Percentiles rank a stretch among this genome's conserved stretches.
phyloP scores from a whole-genome alignment of 1,139 yeast species.

The Diutina ranongensis region DNA sequence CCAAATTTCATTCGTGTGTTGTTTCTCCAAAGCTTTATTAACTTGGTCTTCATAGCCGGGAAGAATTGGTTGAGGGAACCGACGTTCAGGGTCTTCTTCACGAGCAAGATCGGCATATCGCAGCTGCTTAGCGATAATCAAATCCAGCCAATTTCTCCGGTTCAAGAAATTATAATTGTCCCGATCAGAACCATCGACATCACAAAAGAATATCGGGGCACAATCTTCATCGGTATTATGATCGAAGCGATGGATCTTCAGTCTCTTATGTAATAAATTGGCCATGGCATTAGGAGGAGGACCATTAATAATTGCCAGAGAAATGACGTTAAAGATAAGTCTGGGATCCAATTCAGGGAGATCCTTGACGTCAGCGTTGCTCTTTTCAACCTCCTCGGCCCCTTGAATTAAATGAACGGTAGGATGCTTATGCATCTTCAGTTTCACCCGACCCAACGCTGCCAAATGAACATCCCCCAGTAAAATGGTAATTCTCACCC shows the following conservation, averaged over 20 bases:
- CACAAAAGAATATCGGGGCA: conserved; percentile 54
- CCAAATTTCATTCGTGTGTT: conserved; percentile 14
- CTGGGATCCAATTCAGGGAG: conserved; percentile 62
- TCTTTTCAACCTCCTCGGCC: conserved; percentile 17
- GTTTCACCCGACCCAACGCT: conserved; percentile 66
- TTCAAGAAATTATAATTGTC: conserved; percentile 55
- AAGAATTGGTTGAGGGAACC: conserved; percentile 11
- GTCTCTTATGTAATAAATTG: conserved; percentile 47
- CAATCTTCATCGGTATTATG: conserved; percentile 65
- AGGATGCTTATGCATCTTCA: conserved; percentile 41
- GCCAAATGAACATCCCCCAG: conserved; percentile 93
- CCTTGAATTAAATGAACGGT: conserved; percentile 10
- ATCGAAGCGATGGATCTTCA: conserved; percentile 58
- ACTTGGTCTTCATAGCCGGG: conserved; percentile 14
- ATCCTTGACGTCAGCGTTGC: conserved; percentile 27
- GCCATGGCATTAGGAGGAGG: conserved; percentile 93
- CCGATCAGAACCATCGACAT: conserved; percentile 48
- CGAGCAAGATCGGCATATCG: not conserved
- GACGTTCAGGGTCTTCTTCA: not conserved
- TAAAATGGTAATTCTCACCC: conserved; percentile 69
- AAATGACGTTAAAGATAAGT: conserved; percentile 69
- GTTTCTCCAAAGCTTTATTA: conserved; percentile 9
- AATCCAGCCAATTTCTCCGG: conserved; percentile 65
- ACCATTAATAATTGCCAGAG: conserved; percentile 83
- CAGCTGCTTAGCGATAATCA: conserved; percentile 25